Percentiles rank a stretch among this genome's conserved stretches.
These are phyloP conservation scores for Mitragyna speciosa DNA, from an alignment of 257 asterid genomes.

Conservation along the genomic window DNA sequence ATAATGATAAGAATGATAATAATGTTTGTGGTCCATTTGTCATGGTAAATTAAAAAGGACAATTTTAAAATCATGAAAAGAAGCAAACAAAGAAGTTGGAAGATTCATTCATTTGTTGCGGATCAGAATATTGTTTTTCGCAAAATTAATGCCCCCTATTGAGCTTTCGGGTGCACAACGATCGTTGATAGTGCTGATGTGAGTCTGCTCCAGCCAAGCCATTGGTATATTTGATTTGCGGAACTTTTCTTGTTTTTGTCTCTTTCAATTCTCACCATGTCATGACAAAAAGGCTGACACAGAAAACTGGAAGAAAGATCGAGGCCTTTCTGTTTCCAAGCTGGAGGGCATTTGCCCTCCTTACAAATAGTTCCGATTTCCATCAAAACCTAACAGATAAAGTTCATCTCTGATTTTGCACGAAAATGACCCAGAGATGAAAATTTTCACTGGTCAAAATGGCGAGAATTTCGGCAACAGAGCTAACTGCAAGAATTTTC, in stretches of 20 bases:
- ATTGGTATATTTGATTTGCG: not conserved
- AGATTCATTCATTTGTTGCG: not conserved
- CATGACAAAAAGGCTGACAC: not conserved
- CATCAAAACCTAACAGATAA: no score
- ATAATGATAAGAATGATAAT: no score
- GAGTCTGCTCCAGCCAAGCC: not conserved
- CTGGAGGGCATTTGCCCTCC: no score
- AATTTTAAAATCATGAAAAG: no score
- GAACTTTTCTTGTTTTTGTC: not conserved
- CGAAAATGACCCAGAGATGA: no score
- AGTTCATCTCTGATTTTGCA: no score
- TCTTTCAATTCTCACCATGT: not conserved
- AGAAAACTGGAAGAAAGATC: not conserved
- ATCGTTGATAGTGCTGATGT: not conserved
- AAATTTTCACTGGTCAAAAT: no score
- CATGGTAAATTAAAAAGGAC: no score
- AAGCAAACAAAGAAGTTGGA: not conserved
- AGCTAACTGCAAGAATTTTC: no score
- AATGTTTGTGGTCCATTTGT: no score
- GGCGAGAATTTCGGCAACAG: no score
- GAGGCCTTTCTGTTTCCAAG: not conserved
- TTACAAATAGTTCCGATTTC: no score
- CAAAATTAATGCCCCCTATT: not conserved
- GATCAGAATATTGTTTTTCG: not conserved
- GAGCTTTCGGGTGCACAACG: not conserved